These are phyloP conservation scores for Fusarium clavum DNA, from an alignment of 2,329 filamentous ascomycete species.

Conservation along the genomic window DNA sequence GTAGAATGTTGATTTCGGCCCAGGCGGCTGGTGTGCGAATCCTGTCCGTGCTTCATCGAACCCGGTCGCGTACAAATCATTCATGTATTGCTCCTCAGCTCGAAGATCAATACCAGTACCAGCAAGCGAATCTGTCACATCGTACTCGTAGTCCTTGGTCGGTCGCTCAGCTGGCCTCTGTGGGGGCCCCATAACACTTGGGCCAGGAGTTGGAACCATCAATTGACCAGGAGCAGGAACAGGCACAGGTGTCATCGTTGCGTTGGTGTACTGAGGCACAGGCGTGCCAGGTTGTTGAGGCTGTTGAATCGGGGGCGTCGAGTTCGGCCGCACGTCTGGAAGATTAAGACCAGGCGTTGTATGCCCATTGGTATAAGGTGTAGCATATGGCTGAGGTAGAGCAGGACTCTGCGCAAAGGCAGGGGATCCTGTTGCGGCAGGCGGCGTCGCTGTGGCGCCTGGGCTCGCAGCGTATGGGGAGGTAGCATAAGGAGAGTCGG, in stretches of 20 bases:
- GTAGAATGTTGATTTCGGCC: constrained; percentile 69
- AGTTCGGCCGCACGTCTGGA: constrained; percentile 50
- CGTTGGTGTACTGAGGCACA: constrained; percentile 45
- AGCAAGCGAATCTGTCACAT: constrained; percentile 84
- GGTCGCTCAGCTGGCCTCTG: constrained; percentile 72
- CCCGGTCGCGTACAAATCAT: constrained; percentile 70
- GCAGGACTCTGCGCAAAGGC: constrained; percentile 52
- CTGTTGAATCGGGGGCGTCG: constrained; percentile 50
- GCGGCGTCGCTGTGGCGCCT: constrained; percentile 55
- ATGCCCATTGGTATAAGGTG: constrained; percentile 56
- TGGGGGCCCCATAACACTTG: constrained; percentile 65
- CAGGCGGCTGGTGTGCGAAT: constrained; percentile 63
- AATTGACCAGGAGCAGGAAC: constrained; percentile 37
- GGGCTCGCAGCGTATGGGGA: constrained; percentile 64
- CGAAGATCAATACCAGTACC: constrained; percentile 88
- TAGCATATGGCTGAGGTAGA: constrained; percentile 49
- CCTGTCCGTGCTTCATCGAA: constrained; percentile 65
- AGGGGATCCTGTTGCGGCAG: constrained; percentile 53
- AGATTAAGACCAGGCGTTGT: constrained; percentile 51
- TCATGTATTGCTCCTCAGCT: constrained; percentile 86
- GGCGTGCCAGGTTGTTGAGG: constrained; percentile 46
- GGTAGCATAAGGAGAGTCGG: constrained; percentile 69
- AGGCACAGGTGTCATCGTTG: constrained; percentile 45
- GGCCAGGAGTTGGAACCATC: constrained; percentile 43
- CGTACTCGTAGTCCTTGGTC: constrained; percentile 73